Base-by-base conservation (phyloP, 768 basidiomycete species). In the Agaricus sinodeliciosus region DNA sequence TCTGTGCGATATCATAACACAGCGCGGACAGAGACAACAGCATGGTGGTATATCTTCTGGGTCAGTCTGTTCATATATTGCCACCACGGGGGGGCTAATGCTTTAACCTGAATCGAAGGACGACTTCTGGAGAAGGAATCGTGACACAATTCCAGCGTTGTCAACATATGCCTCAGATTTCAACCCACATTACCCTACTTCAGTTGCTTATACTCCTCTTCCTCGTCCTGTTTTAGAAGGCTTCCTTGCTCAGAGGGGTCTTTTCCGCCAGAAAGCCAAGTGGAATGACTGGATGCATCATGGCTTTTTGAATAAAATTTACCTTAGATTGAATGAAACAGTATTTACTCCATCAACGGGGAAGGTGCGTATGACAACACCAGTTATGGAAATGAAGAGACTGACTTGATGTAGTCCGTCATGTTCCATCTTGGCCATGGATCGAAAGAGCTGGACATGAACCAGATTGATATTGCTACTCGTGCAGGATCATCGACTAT, bases 11-110 rank as follows among this genome's bases (percentile, higher is more conserved):
- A 82, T 51, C 56, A 65, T 9, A 70, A 69, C 16, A 81, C 85
- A 28, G 70, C 79, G 1, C 58, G 59, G 8, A 75, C 77, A 1
- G 71, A 75, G 57, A 63, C 79, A 1, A 67, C 76, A 3, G 77
- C 80, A 3, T 89, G 86, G 83, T 91, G 89, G 89, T 89, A 84
- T 59, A 72, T 89, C 11, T 81, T 87, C 58, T 90, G 85, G 84
- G 87, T 87, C 46, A 58, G 78, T 62, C 9, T 13, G 36, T 31
- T n/a, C 15, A 4, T 13, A 7, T 47, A 22, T 26, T 34, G 31
- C 9, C 42, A 16, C 40, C 41, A 18, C 0, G 41, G 7, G 26
- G 11, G 11, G 7, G 42, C 36, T 50, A 48, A 27, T 56, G n/a
- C 56, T 27, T 48, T 8, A n/a, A 47, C 18, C 35, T 31, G 16